Evolutionary conservation across 306 rosid genomes (phyloP).

Genomic region (Chamaecrista fasciculata): DNA sequence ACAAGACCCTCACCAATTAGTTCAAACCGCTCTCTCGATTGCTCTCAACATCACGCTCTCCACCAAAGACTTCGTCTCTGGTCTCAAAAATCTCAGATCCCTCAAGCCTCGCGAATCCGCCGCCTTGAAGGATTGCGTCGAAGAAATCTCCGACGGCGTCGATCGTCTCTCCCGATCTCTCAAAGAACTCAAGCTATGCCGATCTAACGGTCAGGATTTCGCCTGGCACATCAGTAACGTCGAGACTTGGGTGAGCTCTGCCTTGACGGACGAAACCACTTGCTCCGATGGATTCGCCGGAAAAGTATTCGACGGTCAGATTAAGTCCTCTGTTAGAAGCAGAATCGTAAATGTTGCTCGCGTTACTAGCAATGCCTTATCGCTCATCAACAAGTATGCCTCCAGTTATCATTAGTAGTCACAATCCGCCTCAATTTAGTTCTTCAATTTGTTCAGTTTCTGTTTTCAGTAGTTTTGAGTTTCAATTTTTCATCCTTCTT

Average conservation of each 20-base stretch:
- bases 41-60: constrained; percentile 34
- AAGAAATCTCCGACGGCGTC: constrained; percentile 38
- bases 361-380: constrained; percentile 47
- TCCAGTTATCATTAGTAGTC: not conserved
- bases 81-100: constrained; percentile 24
- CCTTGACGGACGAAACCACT: constrained; percentile 39
- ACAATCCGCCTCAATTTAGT: no score
- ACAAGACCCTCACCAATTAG: constrained; percentile 37
- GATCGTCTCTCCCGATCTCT: constrained; percentile 33
- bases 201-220: constrained; percentile 28
- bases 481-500: no score
- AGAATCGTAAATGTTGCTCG: constrained; percentile 44
- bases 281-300: constrained; percentile 48
- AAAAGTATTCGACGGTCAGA: constrained; percentile 25
- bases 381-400: constrained; percentile 45
- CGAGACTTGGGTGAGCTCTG: constrained; percentile 49
- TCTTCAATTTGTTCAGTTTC: no score
- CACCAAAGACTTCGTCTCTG: constrained; percentile 29
- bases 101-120: constrained; percentile 34
- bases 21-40: constrained; percentile 39
- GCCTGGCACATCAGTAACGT: constrained; percentile 52
- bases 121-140: constrained; percentile 36
- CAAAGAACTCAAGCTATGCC: constrained; percentile 42
- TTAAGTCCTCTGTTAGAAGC: constrained; percentile 29
- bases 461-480: no score